Evolutionary conservation across 2,329 filamentous ascomycete species (phyloP).

Genomic region (Ustulina deusta): DNA sequence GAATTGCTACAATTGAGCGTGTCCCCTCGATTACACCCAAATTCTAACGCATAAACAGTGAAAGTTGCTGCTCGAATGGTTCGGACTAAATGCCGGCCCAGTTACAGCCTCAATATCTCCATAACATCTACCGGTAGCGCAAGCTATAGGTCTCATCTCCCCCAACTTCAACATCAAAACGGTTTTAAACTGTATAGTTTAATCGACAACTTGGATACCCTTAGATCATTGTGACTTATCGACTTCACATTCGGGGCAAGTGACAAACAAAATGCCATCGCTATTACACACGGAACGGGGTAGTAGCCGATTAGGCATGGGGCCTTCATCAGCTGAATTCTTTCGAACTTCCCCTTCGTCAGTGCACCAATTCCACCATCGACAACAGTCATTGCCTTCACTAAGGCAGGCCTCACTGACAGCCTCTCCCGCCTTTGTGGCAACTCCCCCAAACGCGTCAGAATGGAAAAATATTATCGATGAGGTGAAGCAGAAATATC

Average conservation of each 20-base stretch:
- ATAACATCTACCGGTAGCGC: not conserved
- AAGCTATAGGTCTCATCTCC: not conserved
- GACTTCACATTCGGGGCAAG: conserved; percentile 26
- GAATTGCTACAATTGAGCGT: not conserved
- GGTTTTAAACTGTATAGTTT: not conserved
- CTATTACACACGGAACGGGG: conserved; percentile 41
- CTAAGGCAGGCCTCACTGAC: conserved; percentile 42
- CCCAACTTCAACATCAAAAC: not conserved
- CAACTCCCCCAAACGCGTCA: conserved; percentile 57
- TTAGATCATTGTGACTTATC: not conserved
- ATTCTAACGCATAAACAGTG: conserved; percentile 1
- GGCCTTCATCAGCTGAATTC: conserved; percentile 29
- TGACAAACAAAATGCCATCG: conserved; percentile 48
- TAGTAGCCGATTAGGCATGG: conserved; percentile 30
- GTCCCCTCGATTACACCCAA: not conserved
- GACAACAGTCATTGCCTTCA: conserved; percentile 49
- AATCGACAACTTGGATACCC: not conserved
- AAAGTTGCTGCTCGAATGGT: not conserved
- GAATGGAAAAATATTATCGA: conserved; percentile 66
- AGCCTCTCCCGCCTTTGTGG: conserved; percentile 43
- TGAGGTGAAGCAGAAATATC: conserved; percentile 67
- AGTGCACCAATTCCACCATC: conserved; percentile 39
- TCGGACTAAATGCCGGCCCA: not conserved
- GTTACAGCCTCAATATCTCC: not conserved
- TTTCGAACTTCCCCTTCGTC: conserved; percentile 23